phyloP scores from a whole-genome alignment of 2,329 filamentous ascomycete species.

The Cladosporium sp. region DNA sequence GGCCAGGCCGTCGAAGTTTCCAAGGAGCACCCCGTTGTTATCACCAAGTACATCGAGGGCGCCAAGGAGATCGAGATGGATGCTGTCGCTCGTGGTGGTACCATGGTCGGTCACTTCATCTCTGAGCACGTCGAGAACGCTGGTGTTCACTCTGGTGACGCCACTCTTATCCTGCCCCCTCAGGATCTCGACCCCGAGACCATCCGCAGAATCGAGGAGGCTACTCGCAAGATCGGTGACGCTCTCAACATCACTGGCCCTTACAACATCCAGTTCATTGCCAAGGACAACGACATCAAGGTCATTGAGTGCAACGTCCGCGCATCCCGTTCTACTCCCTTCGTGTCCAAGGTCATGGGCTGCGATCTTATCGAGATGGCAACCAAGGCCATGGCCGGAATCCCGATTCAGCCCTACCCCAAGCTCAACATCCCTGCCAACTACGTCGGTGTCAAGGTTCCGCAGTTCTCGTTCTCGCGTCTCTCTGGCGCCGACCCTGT shows the following conservation, averaged over 20 bases:
- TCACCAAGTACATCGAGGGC: constrained; percentile 99
- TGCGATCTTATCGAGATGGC: constrained; percentile 98
- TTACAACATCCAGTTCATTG: constrained; percentile 99
- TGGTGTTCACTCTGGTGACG: constrained; percentile 96
- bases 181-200: constrained; percentile 90
- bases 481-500: constrained; percentile 95
- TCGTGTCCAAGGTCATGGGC: constrained; percentile 98
- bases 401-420: constrained; percentile 81
- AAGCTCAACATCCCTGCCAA: constrained; percentile 71
- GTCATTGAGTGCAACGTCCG: constrained; percentile 99
- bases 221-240: constrained; percentile 89
- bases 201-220: constrained; percentile 87
- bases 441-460: constrained; percentile 95
- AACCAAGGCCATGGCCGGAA: constrained; percentile 90
- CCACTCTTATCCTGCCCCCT: constrained; percentile 89
- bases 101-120: constrained; percentile 91
- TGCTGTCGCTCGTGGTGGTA: constrained; percentile 86
- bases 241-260: constrained; percentile 95
- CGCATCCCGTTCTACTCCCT: constrained; percentile 93
- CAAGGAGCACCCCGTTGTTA: constrained; percentile 92
- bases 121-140: constrained; percentile 99
- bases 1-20: constrained; percentile 92
- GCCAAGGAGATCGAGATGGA: constrained; percentile 99
- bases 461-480: constrained; percentile 98
- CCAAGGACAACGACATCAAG: constrained; percentile 99